Evolutionary conservation across 768 basidiomycete genomes (phyloP), one percentile per base, ranked within the genome.

Genomic region (Mycena indigotica): DNA sequence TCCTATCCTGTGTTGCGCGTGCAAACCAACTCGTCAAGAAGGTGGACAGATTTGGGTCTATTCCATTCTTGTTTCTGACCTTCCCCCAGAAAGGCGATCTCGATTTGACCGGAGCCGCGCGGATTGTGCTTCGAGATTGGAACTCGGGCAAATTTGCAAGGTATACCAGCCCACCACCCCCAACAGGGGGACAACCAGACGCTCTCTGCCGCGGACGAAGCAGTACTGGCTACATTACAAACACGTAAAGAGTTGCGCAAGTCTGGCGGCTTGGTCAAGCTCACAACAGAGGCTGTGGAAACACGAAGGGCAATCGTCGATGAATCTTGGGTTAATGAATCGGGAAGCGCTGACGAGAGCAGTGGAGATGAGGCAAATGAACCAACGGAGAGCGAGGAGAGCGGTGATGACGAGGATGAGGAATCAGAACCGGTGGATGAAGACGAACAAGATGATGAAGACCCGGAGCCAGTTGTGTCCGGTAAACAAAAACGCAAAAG

Each of bases 91-190:
- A 80, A 68, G 93, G 91, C 45, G 79, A 81, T 24, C 73, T 85
- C 12, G 93, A 96, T 69, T 72, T 89, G 50, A 79, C 82, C 3
- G 84, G 84, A 39, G 91, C 94, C 3, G 87, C 90, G 15, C 86
- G 89, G 21, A 78, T 88, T 57, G 78, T 97, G 32, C 79, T 97
- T 41, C 85, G 89, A 10, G 93, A 96, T 73, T 97, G 94, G 94
- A 84, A 79, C 57, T 80, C 78, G 5, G 87, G 88, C 52, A 87
- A 83, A 61, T 78, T 96, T 65, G 80, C 84, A 24, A 83, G 88
- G 58, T 95, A 89, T 73, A 85, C 88, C 4, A 71, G 77, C 48
- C 88, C 89, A 1, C 75, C 80, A 2, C 45, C 71, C 0, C 48
- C 61, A 2, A 61, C 60, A n/a, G 4, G 58, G 57, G 28, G 44